phyloP scores from a whole-genome alignment of 2,329 filamentous ascomycete species.

The Cordyceps tenuipes region DNA sequence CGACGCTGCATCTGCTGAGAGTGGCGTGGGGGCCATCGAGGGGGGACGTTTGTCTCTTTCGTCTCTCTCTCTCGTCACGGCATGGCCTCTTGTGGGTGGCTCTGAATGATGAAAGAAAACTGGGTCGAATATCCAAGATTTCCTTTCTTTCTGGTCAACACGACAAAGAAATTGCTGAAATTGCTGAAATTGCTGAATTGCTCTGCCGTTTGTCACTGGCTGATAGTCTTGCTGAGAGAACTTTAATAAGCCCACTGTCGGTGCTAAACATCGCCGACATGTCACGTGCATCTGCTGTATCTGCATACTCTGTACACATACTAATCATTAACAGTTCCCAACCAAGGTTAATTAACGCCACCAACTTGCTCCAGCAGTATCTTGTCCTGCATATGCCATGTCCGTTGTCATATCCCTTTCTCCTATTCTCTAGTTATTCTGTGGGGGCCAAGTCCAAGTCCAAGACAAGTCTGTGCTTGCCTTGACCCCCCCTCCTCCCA shows the following conservation, averaged over 20 bases:
- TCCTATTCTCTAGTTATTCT: background rate
- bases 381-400: background rate
- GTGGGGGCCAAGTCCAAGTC: too few species aligned
- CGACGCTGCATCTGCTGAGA: slow-evolving; percentile 20
- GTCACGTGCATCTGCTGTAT: too few species aligned
- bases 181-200: background rate
- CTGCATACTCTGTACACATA: too few species aligned
- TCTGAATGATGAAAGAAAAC: background rate
- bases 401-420: background rate
- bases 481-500: background rate
- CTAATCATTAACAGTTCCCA: too few species aligned
- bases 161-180: background rate
- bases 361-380: too few species aligned
- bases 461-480: background rate
- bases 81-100: slow-evolving; percentile 9
- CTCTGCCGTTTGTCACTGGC: background rate
- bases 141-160: background rate
- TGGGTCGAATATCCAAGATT: too few species aligned
- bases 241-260: background rate
- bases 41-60: slow-evolving; percentile 1
- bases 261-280: background rate
- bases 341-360: too few species aligned
- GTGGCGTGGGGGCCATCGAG: slow-evolving; percentile 24
- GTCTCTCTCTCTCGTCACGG: slow-evolving; percentile 6
- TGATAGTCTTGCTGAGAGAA: background rate